Evolutionary conservation across 2,329 filamentous ascomycete species (phyloP).

Genomic region (Emmonsia crescens): DNA sequence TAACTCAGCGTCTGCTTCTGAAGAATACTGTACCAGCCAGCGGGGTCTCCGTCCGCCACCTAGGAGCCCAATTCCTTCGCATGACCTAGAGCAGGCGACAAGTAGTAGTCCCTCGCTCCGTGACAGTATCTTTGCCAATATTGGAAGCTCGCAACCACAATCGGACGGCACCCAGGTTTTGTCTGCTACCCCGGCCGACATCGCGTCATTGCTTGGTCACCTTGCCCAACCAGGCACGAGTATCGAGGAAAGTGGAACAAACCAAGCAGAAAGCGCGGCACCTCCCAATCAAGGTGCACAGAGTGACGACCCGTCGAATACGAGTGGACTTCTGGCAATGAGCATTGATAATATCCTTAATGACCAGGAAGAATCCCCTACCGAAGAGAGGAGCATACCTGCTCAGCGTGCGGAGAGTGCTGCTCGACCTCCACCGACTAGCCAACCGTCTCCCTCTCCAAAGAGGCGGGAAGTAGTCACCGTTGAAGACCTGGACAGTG

Average conservation of each 20-base stretch:
- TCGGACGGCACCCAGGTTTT: not conserved
- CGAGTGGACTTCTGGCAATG: conserved; percentile 31
- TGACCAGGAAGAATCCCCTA: conserved; percentile 19
- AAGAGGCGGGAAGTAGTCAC: conserved; percentile 36
- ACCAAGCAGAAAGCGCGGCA: not conserved
- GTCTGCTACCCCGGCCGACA: not conserved
- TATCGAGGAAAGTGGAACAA: not conserved
- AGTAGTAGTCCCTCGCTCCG: conserved; percentile 5
- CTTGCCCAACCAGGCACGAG: conserved; percentile 9
- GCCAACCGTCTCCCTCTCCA: conserved; percentile 14
- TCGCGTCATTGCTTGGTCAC: conserved; percentile 12
- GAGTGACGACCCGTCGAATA: conserved; percentile 23
- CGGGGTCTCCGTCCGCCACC: conserved; percentile 46
- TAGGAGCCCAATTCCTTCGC: conserved; percentile 56
- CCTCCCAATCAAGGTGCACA: conserved; percentile 10
- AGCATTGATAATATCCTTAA: conserved; percentile 33
- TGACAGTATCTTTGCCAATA: conserved; percentile 9
- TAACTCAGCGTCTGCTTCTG: conserved; percentile 48
- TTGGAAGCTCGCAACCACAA: not conserved
- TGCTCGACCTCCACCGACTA: conserved; percentile 16
- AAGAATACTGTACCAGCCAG: conserved; percentile 65
- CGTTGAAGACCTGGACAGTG: conserved; percentile 67
- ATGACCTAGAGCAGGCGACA: conserved; percentile 37
- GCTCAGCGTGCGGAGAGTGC: conserved; percentile 10
- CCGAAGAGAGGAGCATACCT: conserved; percentile 17